Evolutionary conservation across 2,329 filamentous ascomycete species (phyloP).

Genomic region (Microdochium trichocladiopsis): DNA sequence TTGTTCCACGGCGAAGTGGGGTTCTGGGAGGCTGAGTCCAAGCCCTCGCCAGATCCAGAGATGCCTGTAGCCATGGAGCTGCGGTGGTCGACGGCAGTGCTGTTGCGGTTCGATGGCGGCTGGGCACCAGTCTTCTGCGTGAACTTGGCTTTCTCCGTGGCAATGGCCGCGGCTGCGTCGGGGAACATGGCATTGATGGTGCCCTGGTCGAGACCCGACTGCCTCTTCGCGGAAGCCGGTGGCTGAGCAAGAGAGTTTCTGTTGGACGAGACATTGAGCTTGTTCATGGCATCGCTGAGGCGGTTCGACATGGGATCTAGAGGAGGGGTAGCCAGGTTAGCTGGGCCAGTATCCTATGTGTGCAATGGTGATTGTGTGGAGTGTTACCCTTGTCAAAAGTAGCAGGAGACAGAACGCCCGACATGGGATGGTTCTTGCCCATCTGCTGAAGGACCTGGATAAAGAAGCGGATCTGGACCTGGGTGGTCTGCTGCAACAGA

Average conservation of each 20-base stretch:
- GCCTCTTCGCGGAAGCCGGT: constrained; percentile 75
- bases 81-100: constrained; percentile 69
- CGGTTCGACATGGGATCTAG: constrained; percentile 95
- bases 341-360: not conserved
- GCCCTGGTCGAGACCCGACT: constrained; percentile 86
- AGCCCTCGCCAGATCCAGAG: constrained; percentile 57
- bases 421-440: constrained; percentile 97
- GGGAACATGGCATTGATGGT: constrained; percentile 99
- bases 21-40: constrained; percentile 54
- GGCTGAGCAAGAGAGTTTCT: constrained; percentile 80
- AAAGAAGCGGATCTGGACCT: constrained; percentile 98
- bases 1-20: constrained; percentile 74
- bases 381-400: constrained; percentile 89
- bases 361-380: not conserved
- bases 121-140: constrained; percentile 89
- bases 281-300: constrained; percentile 93
- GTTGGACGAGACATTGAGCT: constrained; percentile 79
- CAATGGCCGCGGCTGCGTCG: constrained; percentile 95
- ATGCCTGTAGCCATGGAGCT: constrained; percentile 70
- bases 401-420: constrained; percentile 85
- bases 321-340: not conserved
- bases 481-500: constrained; percentile 93
- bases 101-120: constrained; percentile 89
- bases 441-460: constrained; percentile 98
- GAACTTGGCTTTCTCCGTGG: constrained; percentile 95